These are phyloP conservation scores for Cercospora janseana DNA, from an alignment of 2,329 filamentous ascomycete genomes.

Conservation along the genomic window DNA sequence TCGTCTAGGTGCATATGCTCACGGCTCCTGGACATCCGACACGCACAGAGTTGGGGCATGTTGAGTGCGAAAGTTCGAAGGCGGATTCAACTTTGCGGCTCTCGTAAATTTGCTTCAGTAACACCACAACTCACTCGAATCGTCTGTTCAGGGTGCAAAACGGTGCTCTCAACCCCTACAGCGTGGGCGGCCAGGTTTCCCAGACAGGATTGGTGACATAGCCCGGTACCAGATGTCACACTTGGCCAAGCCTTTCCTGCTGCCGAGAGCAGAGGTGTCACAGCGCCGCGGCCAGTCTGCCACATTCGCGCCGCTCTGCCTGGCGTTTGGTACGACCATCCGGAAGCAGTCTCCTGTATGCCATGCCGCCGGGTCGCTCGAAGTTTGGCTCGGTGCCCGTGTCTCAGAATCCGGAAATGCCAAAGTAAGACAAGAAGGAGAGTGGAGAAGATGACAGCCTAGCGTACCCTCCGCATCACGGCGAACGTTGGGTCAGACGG, in stretches of 20 bases:
- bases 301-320: not conserved
- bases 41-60: not conserved
- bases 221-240: not conserved
- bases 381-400: not conserved
- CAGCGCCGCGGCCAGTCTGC: not conserved
- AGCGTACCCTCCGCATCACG: no score
- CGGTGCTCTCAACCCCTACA: not conserved
- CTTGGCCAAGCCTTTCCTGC: not conserved
- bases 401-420: not conserved
- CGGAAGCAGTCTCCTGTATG: not conserved
- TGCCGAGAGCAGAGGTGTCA: conserved; percentile 1
- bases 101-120: not conserved
- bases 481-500: no score
- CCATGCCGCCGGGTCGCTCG: not conserved
- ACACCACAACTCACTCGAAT: not conserved
- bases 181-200: not conserved
- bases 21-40: not conserved
- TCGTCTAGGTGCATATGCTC: conserved; percentile 6
- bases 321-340: not conserved
- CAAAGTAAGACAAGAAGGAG: not conserved
- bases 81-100: not conserved
- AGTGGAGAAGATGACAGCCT: no score
- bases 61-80: not conserved
- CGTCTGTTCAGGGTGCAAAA: not conserved
- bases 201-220: not conserved